A percentile compares a stretch with the other conserved stretches of the same genome.
Evolutionary conservation across 2,329 filamentous ascomycete species (phyloP).

Genomic region (Scytalidium lignicola): DNA sequence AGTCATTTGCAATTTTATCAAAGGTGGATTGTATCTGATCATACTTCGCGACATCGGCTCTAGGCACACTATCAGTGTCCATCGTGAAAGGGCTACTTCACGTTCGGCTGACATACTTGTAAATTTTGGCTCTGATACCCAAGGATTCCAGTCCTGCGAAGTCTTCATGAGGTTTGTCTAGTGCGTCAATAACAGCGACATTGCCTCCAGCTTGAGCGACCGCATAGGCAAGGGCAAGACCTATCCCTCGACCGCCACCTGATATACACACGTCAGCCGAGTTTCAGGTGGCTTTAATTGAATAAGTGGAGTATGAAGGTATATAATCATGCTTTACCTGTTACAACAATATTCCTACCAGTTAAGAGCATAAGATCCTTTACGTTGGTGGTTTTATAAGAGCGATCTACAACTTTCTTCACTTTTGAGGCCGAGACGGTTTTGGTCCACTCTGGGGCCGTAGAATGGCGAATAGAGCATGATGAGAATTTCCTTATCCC

Average conservation of each 20-base stretch:
- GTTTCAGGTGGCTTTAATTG: not conserved
- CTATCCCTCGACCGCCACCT: slow-evolving; percentile 36
- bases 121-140: not conserved
- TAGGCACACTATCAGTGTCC: not conserved
- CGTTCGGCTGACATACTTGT: not conserved
- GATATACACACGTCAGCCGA: not conserved
- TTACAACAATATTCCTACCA: not conserved
- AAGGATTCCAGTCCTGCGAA: slow-evolving; percentile 5
- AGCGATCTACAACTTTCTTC: not conserved
- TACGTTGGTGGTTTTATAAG: not conserved
- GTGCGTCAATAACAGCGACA: slow-evolving; percentile 31
- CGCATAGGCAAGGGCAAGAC: slow-evolving; percentile 32
- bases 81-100: not conserved
- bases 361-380: not conserved
- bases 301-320: not conserved
- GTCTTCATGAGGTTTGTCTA: slow-evolving; percentile 8
- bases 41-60: slow-evolving; percentile 17
- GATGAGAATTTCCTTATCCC: not conserved
- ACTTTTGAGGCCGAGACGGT: not conserved
- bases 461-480: not conserved
- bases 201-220: slow-evolving; percentile 37
- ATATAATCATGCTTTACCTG: not conserved
- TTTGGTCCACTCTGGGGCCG: not conserved
- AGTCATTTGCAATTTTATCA: slow-evolving; percentile 13
- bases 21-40: slow-evolving; percentile 14